Base-by-base conservation (phyloP, 208 protist genomes). In the Acanthamoeba polyphaga region DNA sequence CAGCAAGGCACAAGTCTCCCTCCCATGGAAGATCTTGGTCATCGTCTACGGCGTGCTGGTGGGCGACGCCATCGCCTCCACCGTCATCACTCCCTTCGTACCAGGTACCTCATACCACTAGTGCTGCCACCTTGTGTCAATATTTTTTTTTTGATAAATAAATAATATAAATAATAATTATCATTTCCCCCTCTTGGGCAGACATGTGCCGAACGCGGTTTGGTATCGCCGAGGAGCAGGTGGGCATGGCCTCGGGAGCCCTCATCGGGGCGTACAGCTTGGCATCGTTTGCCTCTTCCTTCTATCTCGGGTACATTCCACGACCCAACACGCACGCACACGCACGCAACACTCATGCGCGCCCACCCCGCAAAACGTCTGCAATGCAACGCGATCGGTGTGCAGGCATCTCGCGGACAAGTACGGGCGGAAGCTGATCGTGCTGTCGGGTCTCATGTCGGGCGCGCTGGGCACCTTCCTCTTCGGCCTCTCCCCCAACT, bases 401-500 rank as follows among this genome's bases (percentile, higher is more conserved):
- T 7, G n/a, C n/a, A 66, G 82, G 27, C 82, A 89, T 49, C 32
- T 66, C 24, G 82, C 53, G n/a, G 82, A 89, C 82, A 89, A 89
- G 82, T 89, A 89, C 49, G 82, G 82, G 9, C 38, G 82, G 29
- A 89, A 89, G 82, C 49, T 68, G 49, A 46, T 89, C 46, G 58
- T 89, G 29, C 49, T 89, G 2, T 10, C 58, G 17, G 82, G 82
- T 38, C 82, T 89, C 29, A 34, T 66, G 82, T 60, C 58, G 53
- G 58, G 82, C 51, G 82, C 82, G 4, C 49, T 89, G n/a, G 82
- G 53, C 53, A 89, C 58, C 13, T 89, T 89, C 53, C 51, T 89
- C 82, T 89, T 89, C 58, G 82, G 82, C 34, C 82, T 89, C 53
- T 68, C 82, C 29, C 82, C 72, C 29, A 80, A 80, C 38, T 80